A percentile compares a stretch with the other conserved stretches of the same genome.
Evolutionary conservation across 2,329 filamentous ascomycete species (phyloP).

Genomic region (Leptographium radiaticola): DNA sequence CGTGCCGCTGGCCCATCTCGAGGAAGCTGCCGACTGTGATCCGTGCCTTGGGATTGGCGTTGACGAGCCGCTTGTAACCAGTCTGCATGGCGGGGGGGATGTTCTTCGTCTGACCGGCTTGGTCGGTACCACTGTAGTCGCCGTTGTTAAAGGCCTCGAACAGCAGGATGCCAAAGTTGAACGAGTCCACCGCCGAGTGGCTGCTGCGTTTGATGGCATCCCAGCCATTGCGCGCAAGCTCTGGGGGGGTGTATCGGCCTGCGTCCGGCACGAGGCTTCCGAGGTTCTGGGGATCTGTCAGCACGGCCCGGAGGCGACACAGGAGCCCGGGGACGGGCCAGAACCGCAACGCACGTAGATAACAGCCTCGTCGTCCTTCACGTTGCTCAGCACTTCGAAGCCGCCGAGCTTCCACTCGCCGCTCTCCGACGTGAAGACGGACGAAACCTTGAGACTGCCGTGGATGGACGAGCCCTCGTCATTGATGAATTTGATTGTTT

Average conservation of each 20-base stretch:
- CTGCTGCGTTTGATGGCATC: slow-evolving; percentile 76
- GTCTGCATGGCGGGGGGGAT: slow-evolving; percentile 81
- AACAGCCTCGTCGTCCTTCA: slow-evolving; percentile 90
- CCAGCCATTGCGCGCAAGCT: slow-evolving; percentile 81
- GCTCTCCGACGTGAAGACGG: slow-evolving; percentile 86
- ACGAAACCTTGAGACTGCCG: slow-evolving; percentile 71
- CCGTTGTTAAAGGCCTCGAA: slow-evolving; percentile 82
- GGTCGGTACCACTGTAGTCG: slow-evolving; percentile 60
- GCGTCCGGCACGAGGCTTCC: slow-evolving; percentile 80
- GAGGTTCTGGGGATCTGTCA: slow-evolving; percentile 47
- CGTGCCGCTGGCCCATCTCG: slow-evolving; percentile 70
- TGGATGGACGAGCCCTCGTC: slow-evolving; percentile 86
- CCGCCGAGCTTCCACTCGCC: slow-evolving; percentile 96
- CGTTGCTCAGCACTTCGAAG: slow-evolving; percentile 83
- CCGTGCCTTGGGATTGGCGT: slow-evolving; percentile 78
- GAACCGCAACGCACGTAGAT: slow-evolving; percentile 51
- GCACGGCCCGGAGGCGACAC: neutral
- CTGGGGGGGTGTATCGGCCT: slow-evolving; percentile 72
- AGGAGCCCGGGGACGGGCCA: neutral
- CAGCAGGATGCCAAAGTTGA: slow-evolving; percentile 70
- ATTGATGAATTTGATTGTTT: slow-evolving; percentile 93
- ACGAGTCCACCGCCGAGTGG: slow-evolving; percentile 72
- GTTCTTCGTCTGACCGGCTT: slow-evolving; percentile 73
- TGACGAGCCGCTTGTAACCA: slow-evolving; percentile 80
- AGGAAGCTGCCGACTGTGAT: slow-evolving; percentile 76